phyloP scores from a whole-genome alignment of 2,329 filamentous ascomycete genomes.

The Penicillium sp. region DNA sequence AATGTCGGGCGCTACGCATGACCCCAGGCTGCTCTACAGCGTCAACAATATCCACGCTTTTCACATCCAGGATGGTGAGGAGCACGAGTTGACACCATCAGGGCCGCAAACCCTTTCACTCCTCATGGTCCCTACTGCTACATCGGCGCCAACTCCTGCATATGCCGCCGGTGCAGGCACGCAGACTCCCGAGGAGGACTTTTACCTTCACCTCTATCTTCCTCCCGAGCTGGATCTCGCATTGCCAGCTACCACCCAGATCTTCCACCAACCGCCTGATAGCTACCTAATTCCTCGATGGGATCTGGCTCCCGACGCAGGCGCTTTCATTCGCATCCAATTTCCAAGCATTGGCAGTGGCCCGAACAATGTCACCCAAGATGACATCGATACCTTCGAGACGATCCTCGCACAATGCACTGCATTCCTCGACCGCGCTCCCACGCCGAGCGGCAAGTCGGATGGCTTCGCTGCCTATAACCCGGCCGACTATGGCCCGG shows the following conservation, averaged over 20 bases:
- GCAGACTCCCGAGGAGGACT: constrained; percentile 76
- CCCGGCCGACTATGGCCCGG: constrained; percentile 77
- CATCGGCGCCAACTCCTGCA: constrained; percentile 62
- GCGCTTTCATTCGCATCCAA: constrained; percentile 90
- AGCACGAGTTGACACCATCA: constrained; percentile 79
- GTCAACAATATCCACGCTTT: constrained; percentile 87
- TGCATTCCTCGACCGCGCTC: constrained; percentile 85
- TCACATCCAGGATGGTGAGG: constrained; percentile 86
- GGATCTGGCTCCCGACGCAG: constrained; percentile 86
- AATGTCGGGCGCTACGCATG: constrained; percentile 40
- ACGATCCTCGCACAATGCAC: constrained; percentile 98
- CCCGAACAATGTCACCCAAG: constrained; percentile 71
- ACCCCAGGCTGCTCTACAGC: constrained; percentile 50
- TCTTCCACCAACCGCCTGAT: constrained; percentile 91
- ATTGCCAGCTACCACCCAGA: constrained; percentile 91
- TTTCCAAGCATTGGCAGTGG: constrained; percentile 78
- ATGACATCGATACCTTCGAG: constrained; percentile 95
- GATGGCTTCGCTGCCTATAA: constrained; percentile 66
- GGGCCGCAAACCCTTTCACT: constrained; percentile 91
- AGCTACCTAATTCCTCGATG: constrained; percentile 95
- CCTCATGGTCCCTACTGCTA: constrained; percentile 92
- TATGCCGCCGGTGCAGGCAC: constrained; percentile 60
- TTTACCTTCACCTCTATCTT: constrained; percentile 93
- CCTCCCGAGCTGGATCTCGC: constrained; percentile 94
- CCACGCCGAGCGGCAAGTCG: constrained; percentile 56